Percentiles rank a stretch among this genome's conserved stretches.
Evolutionary conservation across 2,329 filamentous ascomycete species (phyloP).

Genomic region (Metarhizium album): DNA sequence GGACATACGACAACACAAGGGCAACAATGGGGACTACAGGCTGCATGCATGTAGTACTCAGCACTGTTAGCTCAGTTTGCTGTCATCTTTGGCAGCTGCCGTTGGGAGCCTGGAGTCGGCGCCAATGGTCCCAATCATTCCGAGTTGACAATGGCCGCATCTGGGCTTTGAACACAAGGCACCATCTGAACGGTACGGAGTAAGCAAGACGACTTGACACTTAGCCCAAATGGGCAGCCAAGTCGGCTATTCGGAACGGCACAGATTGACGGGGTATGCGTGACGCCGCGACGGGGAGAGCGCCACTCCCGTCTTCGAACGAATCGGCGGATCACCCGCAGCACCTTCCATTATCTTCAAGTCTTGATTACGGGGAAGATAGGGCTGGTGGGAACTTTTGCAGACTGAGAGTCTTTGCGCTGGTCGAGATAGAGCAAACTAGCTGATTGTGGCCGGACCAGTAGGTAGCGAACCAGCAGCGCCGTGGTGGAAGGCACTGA

Average conservation of each 20-base stretch:
- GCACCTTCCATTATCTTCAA: background rate
- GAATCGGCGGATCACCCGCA: background rate
- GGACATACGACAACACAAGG: too few species aligned
- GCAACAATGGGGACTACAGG: too few species aligned
- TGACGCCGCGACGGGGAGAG: background rate
- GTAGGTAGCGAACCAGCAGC: too few species aligned
- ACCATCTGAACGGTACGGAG: background rate
- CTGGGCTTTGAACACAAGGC: background rate
- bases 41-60: background rate
- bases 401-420: too few species aligned
- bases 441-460: too few species aligned
- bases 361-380: too few species aligned
- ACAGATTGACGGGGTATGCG: background rate
- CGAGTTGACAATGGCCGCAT: background rate
- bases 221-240: background rate
- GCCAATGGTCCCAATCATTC: background rate
- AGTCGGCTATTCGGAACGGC: conserved; percentile 1
- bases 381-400: conserved; percentile 1
- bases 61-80: background rate
- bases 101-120: background rate
- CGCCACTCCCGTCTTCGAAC: background rate
- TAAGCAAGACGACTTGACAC: background rate
- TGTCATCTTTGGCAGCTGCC: background rate
- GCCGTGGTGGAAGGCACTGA: too few species aligned
- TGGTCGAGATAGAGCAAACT: too few species aligned